These are phyloP conservation scores for Paracoccidioides lutzii DNA, from an alignment of 2,329 filamentous ascomycete genomes.

Conservation along the genomic window DNA sequence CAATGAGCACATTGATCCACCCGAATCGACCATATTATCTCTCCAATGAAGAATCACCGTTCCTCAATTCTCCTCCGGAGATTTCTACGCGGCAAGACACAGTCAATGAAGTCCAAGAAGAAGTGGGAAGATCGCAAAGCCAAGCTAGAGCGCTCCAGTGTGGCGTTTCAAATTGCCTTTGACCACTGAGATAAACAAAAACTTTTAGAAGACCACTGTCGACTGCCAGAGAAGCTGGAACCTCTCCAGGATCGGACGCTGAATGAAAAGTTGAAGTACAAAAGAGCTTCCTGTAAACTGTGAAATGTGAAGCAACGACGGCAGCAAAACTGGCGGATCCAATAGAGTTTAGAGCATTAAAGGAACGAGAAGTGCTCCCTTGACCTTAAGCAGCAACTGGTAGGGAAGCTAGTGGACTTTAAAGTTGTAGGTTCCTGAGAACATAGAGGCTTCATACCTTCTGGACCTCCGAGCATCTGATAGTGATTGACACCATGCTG, in stretches of 20 bases:
- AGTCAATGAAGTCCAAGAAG: slow-evolving; percentile 11
- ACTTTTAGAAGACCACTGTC: slow-evolving; percentile 6
- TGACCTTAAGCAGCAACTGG: no score
- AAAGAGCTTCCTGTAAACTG: slow-evolving; percentile 10
- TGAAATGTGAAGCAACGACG: slow-evolving; percentile 12
- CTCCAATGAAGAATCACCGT: no score
- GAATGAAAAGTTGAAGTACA: slow-evolving; percentile 10
- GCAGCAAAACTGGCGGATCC: slow-evolving; percentile 3
- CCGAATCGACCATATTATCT: no score
- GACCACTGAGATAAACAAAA: not conserved
- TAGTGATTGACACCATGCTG: no score
- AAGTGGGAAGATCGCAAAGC: slow-evolving; percentile 10
- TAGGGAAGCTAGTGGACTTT: no score
- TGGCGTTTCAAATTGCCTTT: slow-evolving; percentile 10
- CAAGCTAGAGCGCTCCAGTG: slow-evolving; percentile 9
- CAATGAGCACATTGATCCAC: no score
- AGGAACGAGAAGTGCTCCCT: no score
- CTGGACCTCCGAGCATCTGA: no score
- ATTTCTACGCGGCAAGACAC: slow-evolving; percentile 11
- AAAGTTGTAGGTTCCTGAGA: no score
- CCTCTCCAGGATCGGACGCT: slow-evolving; percentile 5
- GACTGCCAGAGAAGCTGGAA: slow-evolving; percentile 9
- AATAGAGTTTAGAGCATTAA: no score
- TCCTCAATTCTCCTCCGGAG: slow-evolving; percentile 12
- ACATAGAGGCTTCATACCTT: no score